Evolutionary conservation across 2,329 filamentous ascomycete species (phyloP), one percentile per base, ranked within the genome.

Genomic region (Phyllosticta citribraziliensis): DNA sequence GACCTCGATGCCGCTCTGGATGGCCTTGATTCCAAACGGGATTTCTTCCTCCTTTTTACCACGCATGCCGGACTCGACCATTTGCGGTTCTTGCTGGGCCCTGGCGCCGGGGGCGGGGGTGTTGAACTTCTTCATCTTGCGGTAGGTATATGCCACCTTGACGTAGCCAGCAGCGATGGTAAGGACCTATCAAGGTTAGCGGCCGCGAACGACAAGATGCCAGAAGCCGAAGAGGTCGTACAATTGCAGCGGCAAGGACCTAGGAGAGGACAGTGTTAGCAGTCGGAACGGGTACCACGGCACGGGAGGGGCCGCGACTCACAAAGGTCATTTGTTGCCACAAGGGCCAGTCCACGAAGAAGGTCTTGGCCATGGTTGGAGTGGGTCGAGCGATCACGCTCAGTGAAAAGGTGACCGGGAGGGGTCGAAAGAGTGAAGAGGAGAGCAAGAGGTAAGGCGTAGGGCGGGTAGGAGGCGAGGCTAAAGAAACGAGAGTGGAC

Each of bases 241-340:
- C 81, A 65, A 96, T 91, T 63, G 82, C 83, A 66, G 83, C 83
- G 47, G 80, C 89, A 56, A 96, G 81, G 30, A 91, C 82, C 90
- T 95, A 65, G 58, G 58, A 52, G 12, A 25, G 40, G 35, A 47
- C 55, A 58, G 17, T 52, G 69, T 73, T 68, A 73, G 69, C 64
- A 64, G 50, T 55, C 25, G 58, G 53, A 51, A 56, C 52, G 58
- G 58, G 33, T 25, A 53, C 53, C 40, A 54, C 58, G 55, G 19
- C 10, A 53, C 35, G 12, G 25, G 54, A 24, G 19, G 51, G 24
- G 56, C 25, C 57, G 14, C 30, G 20, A 80, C 88, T 80, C 78
- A 96, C 91, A 77, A 96, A 90, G 58, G 86, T 89, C 85, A 96
- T 86, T 78, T 96, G 86, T 79, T 94, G 84, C 91, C 91, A 96